Evolutionary conservation across 805 yeast species (phyloP).

Genomic region (Yamadazyma scolyti): DNA sequence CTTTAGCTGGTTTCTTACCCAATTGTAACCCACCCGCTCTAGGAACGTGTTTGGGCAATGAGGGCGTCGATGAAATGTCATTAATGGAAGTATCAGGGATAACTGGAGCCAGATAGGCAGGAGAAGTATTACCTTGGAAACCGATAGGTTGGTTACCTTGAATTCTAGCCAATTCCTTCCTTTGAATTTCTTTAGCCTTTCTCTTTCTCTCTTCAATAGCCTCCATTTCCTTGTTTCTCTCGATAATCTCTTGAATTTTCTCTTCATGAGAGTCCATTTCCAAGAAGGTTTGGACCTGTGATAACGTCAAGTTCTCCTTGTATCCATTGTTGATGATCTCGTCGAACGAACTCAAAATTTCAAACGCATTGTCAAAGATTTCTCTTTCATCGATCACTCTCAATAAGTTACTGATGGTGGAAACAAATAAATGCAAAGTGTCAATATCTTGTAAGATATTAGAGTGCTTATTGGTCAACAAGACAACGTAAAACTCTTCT

Average conservation of each 20-base stretch:
- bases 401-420: conserved; percentile 72
- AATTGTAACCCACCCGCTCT: conserved; percentile 65
- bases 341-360: conserved; percentile 86
- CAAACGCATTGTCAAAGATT: conserved; percentile 80
- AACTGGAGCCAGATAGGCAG: conserved; percentile 19
- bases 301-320: conserved; percentile 76
- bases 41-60: conserved; percentile 4
- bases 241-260: conserved; percentile 96
- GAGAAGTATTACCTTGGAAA: conserved; percentile 1
- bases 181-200: conserved; percentile 85
- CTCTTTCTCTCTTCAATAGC: conserved; percentile 97
- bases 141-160: conserved; percentile 23
- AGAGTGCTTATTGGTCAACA: conserved; percentile 86
- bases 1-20: conserved; percentile 50
- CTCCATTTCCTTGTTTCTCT: conserved; percentile 92
- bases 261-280: conserved; percentile 99
- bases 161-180: conserved; percentile 64
- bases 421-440: conserved; percentile 81
- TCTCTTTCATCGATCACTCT: conserved; percentile 77
- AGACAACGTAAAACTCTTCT: conserved; percentile 86
- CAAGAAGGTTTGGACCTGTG: conserved; percentile 83
- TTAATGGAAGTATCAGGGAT: conserved; percentile 8
- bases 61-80: too few relatives aligned
- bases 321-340: conserved; percentile 89
- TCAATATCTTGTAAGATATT: conserved; percentile 93